Evolutionary conservation across 495 filamentous ascomycete genomes (phyloP).

Genomic region (Hypoxylon cercidicola): DNA sequence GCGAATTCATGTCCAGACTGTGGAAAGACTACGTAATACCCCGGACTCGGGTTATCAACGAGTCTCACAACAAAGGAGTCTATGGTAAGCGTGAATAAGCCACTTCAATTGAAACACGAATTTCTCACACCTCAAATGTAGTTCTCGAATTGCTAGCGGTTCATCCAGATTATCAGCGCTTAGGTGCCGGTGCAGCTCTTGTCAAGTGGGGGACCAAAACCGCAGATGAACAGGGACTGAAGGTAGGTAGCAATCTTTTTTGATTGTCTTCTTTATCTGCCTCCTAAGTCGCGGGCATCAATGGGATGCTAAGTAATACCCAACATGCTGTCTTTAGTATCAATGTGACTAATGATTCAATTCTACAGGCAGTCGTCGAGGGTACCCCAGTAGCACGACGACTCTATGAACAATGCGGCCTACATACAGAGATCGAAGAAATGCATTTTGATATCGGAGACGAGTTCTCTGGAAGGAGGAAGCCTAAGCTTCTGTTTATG

Average conservation of each 20-base stretch:
- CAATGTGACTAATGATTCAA: constrained; percentile 1
- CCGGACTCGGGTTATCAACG: constrained; percentile 22
- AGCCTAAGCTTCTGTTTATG: constrained; percentile 40
- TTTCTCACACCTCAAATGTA: constrained; percentile 16
- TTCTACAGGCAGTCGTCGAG: constrained; percentile 37
- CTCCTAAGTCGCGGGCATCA: background rate
- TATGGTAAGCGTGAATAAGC: constrained; percentile 25
- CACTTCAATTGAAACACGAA: constrained; percentile 36
- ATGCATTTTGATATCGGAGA: constrained; percentile 36
- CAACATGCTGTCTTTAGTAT: background rate
- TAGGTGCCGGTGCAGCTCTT: constrained; percentile 62
- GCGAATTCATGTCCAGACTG: constrained; percentile 34
- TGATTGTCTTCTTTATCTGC: background rate
- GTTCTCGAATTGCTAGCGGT: constrained; percentile 62
- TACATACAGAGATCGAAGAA: constrained; percentile 32
- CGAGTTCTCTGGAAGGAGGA: constrained; percentile 24
- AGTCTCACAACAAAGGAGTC: constrained; percentile 24
- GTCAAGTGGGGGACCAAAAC: constrained; percentile 61
- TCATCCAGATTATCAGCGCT: constrained; percentile 58
- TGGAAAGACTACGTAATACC: constrained; percentile 40
- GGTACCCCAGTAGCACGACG: constrained; percentile 35
- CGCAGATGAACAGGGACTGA: constrained; percentile 49
- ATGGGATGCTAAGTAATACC: background rate
- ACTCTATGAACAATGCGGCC: constrained; percentile 41
- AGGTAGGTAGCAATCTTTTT: constrained; percentile 23